Conservation (phyloP, 768 basidiomycete species). For the Porphyrellus cyaneotinctus region DNA sequence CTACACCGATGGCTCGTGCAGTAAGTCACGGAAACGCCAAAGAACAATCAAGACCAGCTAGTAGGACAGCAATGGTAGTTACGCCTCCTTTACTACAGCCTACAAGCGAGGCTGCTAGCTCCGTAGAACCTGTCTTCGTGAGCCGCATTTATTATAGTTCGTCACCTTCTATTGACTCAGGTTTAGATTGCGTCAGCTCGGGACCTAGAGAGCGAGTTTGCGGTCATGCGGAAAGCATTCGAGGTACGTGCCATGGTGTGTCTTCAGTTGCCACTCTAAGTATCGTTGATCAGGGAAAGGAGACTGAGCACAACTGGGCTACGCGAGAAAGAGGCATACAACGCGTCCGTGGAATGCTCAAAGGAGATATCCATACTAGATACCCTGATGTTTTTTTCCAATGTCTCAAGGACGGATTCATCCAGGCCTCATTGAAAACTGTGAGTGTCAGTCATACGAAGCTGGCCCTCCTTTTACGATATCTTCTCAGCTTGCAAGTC, state of each 20-base stretch:
- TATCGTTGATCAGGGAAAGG: conserved; percentile 67
- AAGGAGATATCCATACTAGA: conserved; percentile 73
- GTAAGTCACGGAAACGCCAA: conserved; percentile 48
- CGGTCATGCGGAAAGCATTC: conserved; percentile 72
- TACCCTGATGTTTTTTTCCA: conserved; percentile 72
- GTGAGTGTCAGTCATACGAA: conserved; percentile 42
- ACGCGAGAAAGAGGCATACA: conserved; percentile 72
- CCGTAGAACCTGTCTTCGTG: conserved; percentile 68
- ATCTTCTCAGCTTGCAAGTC: conserved; percentile 62
- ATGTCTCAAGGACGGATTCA: conserved; percentile 71
- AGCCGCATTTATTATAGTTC: conserved; percentile 24
- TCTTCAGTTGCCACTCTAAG: not conserved
- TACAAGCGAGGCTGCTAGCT: conserved; percentile 38
- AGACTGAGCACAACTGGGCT: conserved; percentile 95
- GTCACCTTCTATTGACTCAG: not conserved
- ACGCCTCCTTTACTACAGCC: conserved; percentile 42
- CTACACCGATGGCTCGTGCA: conserved; percentile 37
- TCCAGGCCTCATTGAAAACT: conserved; percentile 81
- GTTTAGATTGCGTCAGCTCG: conserved; percentile 73
- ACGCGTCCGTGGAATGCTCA: conserved; percentile 84
- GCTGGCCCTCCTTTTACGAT: not conserved
- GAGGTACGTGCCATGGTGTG: conserved; percentile 47
- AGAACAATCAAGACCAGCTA: conserved; percentile 52
- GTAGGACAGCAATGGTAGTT: conserved; percentile 49
- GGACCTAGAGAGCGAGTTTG: conserved; percentile 86